Base-by-base conservation (phyloP, 2,329 filamentous ascomycete species). In the Aureobasidium pullulans region DNA sequence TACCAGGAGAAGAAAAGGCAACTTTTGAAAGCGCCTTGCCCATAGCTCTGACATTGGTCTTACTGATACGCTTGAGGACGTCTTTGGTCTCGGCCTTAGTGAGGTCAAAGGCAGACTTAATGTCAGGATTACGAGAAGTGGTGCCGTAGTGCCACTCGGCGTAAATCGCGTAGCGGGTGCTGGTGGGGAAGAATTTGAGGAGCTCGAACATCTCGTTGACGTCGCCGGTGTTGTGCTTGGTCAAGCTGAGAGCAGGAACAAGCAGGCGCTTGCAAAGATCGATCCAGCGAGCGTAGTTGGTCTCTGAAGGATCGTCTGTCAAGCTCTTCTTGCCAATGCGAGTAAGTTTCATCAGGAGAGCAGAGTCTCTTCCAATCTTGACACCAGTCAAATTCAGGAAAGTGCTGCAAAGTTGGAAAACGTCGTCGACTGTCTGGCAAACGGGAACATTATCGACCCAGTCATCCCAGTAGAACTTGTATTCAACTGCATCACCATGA, bases 401-500 rank as follows among this genome's bases (percentile, higher is more conserved):
- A 1, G 90, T 92, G 60, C 85, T 83, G 72, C 91, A 95, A 0
- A 96, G 82, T 2, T 87, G 85, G 71, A 97, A 94, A 13, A 99
- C 81, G 69, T 99, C 94, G 63, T 96, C 90, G 6, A 96, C 84
- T 1, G 80, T 88, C 70, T 96, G 92, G 69, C 94, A 99, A 19
- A 96, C 77, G 0, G 94, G 95, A 47, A 99, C 81, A 64, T 94
- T 96, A 72, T 97, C 93, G 2, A 86, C 81, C 94, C 94, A 99
- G 66, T 97, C 94, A 61, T 96, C 91, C 86, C 94, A 96, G 72
- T 99, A 99, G 70, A 95, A 97, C 36, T 88, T 84, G 71, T 96
- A 97, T 56, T 88, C 80, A 11, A 78, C 83, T n/a, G 82, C 81
- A 19, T 86, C 89, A 58, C 85, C 86, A 29, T 84, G 84, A 67